These are phyloP conservation scores for Stephania cephalantha DNA, from an alignment of 164 flowering plant genomes.

Conservation along the genomic window DNA sequence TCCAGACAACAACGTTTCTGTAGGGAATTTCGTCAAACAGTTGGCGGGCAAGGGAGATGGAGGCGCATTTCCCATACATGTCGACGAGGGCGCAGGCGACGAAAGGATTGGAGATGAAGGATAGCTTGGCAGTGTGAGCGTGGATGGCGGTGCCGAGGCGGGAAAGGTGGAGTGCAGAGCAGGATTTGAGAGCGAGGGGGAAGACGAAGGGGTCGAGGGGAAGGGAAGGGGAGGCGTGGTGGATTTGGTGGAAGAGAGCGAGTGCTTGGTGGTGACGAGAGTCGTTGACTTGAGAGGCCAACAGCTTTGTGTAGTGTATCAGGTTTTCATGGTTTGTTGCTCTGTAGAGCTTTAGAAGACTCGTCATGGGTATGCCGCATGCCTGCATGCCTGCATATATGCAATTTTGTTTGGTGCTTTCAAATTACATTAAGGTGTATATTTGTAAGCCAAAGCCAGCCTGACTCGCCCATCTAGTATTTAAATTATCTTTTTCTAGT, in stretches of 20 bases:
- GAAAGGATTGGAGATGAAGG: constrained; percentile 43
- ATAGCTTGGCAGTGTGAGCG: constrained; percentile 32
- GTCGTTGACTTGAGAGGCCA: constrained; percentile 46
- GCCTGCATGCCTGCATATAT: too few relatives aligned
- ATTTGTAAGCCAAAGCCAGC: too few relatives aligned
- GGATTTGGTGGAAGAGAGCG: constrained; percentile 41
- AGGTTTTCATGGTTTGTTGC: constrained; percentile 26
- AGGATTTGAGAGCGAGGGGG: constrained; percentile 70
- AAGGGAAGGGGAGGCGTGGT: constrained; percentile 35
- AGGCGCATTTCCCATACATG: constrained; percentile 57
- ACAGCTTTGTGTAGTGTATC: constrained; percentile 43
- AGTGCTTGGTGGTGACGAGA: constrained; percentile 47
- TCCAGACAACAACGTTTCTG: constrained; percentile 56
- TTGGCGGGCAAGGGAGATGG: constrained; percentile 34
- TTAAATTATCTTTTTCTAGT: too few relatives aligned
- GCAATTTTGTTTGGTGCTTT: too few relatives aligned
- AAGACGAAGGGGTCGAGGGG: constrained; percentile 49
- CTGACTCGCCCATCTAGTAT: too few relatives aligned
- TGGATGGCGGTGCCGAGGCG: constrained; percentile 47
- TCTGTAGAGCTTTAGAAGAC: background rate
- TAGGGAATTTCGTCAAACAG: constrained; percentile 60
- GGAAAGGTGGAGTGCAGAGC: constrained; percentile 38
- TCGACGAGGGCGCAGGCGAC: constrained; percentile 51
- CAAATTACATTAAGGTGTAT: too few relatives aligned
- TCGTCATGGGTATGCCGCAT: background rate